A percentile compares a stretch with the other conserved stretches of the same genome.
Evolutionary conservation across 1,284 basidiomycete species (phyloP).

Genomic region (Fomitopsis pinicola): DNA sequence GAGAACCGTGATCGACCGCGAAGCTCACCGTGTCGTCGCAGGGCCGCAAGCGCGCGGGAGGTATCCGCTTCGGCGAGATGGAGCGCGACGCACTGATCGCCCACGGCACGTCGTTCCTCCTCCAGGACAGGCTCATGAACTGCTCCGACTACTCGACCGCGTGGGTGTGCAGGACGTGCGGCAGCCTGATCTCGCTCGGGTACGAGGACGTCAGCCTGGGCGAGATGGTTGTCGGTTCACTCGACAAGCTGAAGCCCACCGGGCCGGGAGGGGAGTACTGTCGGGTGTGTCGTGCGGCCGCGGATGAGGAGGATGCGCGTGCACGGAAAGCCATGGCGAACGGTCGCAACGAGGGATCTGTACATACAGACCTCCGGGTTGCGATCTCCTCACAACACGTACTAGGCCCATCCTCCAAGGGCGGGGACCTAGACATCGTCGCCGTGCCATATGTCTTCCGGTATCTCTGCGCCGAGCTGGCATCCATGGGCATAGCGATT

Average conservation of each 20-base stretch:
- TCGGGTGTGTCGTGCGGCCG: slow-evolving; percentile 76
- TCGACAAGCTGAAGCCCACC: slow-evolving; percentile 46
- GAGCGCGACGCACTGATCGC: slow-evolving; percentile 98
- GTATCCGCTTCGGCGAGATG: slow-evolving; percentile 99
- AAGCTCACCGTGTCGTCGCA: slow-evolving; percentile 28
- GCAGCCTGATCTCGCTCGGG: slow-evolving; percentile 91
- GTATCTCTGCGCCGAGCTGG: slow-evolving; percentile 82
- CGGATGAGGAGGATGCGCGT: slow-evolving; percentile 56
- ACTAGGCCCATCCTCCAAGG: slow-evolving; percentile 53
- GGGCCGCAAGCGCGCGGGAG: slow-evolving; percentile 97
- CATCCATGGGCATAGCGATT: slow-evolving; percentile 83
- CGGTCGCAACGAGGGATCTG: slow-evolving; percentile 36
- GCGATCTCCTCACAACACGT: slow-evolving; percentile 64
- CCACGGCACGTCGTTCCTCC: slow-evolving; percentile 95
- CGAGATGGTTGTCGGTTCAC: slow-evolving; percentile 51
- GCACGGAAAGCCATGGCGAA: slow-evolving; percentile 51
- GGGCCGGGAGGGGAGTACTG: slow-evolving; percentile 88
- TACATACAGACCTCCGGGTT: slow-evolving; percentile 49
- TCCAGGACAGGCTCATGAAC: slow-evolving; percentile 99
- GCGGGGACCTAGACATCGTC: slow-evolving; percentile 86
- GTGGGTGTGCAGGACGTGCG: slow-evolving; percentile 97
- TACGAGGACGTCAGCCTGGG: slow-evolving; percentile 83
- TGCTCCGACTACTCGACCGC: slow-evolving; percentile 99
- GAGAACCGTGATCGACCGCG: not conserved
- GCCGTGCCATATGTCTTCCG: slow-evolving; percentile 96